Evolutionary conservation across 192 early-diverging fungal species (phyloP), one percentile per base, ranked within the genome.

Genomic region (Lunasporangiospora selenospora): DNA sequence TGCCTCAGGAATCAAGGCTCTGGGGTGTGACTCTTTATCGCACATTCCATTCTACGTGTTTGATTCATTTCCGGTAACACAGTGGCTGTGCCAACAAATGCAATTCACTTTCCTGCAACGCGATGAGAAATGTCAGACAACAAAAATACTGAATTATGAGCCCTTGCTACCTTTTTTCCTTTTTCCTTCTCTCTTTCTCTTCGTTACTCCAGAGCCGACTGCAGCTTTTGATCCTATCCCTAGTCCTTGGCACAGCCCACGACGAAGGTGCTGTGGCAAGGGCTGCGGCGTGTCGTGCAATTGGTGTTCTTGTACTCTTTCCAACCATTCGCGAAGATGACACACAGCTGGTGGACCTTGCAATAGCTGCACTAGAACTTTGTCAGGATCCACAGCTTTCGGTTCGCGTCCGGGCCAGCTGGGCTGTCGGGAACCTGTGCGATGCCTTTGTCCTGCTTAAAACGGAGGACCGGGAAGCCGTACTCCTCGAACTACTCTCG

Each of bases 351-450:
- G 50, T 75, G 6, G 85, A 89, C 31, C 79, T 90, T 73, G 80
- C 83, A 2, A 66, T 63, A 3, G 69, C 75, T 31, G 54, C 90
- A 3, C 63, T 87, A 4, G 49, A 67, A 9, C 67, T 84, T 32
- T 78, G 81, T n/a, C 51, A 55, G 4, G 88, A 92, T 62, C 40
- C 58, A 7, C 80, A 76, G 23, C 31, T 92, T 29, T 53, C 77
- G 37, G 92, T 93, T 3, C 73, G 88, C 39, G 77, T 91, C 9
- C 70, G 90, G 30, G 87, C 82, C 2, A 88, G 86, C 57, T 93
- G 92, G 92, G 88, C 89, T 0, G 69, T 91, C n/a, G 92, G 85
- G 6, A 92, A 92, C 76, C 51, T 92, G 30, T 81, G 85, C 30
- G 89, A 91, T 65, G 76, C 87, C 0, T 55, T 89, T 3, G 78